Evolutionary conservation across 257 asterid genomes (phyloP), one percentile per base, ranked within the genome.

Genomic region (Gynochthodes officinalis): DNA sequence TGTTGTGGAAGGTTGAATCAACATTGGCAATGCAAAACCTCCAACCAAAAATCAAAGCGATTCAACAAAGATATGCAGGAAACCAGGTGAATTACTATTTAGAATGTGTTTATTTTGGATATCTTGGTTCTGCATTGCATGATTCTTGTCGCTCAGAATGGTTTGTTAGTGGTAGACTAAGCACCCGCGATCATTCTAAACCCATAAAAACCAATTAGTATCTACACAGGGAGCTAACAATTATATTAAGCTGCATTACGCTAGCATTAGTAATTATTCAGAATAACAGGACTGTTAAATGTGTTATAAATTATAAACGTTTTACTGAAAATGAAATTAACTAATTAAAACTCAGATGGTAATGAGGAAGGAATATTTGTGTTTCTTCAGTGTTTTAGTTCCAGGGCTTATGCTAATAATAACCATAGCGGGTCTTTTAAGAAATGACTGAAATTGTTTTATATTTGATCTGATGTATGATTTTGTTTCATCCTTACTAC

Each of bases 1-100:
- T 58, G 18, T 27, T 78, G 33, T 78, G 77, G 35, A 78, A 94
- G 99, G 98, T 95, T 73, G 99, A 95, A 82, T 95, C 99, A 16
- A 92, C 98, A 10, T 70, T 95, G 76, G 99, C 96, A 70, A 95
- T 95, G 99, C 99, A 95, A 89, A 95, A 86, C 85, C 97, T 95
- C 76, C 99, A 95, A 82, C 99, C 99, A 72, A 95, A 95, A 86
- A 82, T 95, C 78, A 95, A 95, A 86, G 98, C 99, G 4, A 95
- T 95, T 77, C 99, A 95, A 78, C 90, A 92, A 84, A 81, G 98
- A 88, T 92, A 92, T 86, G 91, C 96, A 18, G 99, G 99, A 80
- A 95, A 95, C 84, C 98, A 95, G 88, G 99, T 90, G 71, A 79
- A 82, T 50, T 52, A 65, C 74, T 64, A 30, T 46, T 27, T 66